Base-by-base conservation (phyloP, 1,284 basidiomycete genomes). In the Ganoderma resinaceum region DNA sequence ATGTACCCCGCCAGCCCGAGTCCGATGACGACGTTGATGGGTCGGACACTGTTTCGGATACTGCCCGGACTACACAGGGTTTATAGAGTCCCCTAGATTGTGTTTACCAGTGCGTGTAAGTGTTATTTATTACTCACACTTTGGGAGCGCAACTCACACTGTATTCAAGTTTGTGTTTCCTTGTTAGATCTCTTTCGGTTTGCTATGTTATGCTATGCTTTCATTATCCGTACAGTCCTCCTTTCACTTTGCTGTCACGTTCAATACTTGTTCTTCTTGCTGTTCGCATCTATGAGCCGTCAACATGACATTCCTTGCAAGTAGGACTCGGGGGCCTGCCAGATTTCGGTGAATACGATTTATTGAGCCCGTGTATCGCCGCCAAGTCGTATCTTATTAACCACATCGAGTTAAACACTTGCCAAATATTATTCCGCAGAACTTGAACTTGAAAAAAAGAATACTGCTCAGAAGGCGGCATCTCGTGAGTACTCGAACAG, bases 1-100 rank as follows among this genome's bases (percentile, higher is more conserved):
- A 64, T 23, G 62, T 69, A 35, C 68, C 68, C 38, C 46, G 58
- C 38, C 37, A 16, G 26, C 58, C 38, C 11, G 58, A 60, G 11
- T 60, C 37, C 18, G 58, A 60, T 12, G 35, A 40, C 12, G 58
- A 60, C 16, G 14, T 23, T 5, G 33, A 37, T 33, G 31, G 35
- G 20, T n/a, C n/a, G 29, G 4, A 18, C 8, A 20, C 33, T 23
- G 55, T 35, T 33, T 37, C 33, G 20, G 11, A 37, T 37, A 11
- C n/a, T 2, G 37, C 12, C 14, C 9, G 29, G 42, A 37, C 20
- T n/a, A 23, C 23, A 12, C 16, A 59, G 2, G n/a, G n/a, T 37
- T 23, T 23, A 5, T 59, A 38, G 35, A 58, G 3, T 8, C 16
- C 53, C 26, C 53, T 11, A 20, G 31, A 33, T 9, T 20, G 33